Conservation (phyloP, 768 basidiomycete species). For the Sporobolomyces phaffii region DNA sequence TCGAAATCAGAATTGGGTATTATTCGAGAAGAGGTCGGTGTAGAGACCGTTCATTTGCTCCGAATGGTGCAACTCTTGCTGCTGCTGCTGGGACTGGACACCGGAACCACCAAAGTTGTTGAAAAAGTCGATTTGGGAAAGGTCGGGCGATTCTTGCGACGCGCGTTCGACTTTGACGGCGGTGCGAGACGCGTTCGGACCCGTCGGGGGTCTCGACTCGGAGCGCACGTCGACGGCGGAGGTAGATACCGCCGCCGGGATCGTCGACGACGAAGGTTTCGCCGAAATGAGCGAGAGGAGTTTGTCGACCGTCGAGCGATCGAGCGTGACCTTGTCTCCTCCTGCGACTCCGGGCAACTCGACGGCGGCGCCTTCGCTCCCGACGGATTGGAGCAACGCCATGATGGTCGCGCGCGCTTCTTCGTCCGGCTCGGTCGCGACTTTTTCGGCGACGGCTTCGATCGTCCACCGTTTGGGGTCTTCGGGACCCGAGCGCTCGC, state of each 20-base stretch:
- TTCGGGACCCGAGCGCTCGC: background rate
- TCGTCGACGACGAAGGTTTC: background rate
- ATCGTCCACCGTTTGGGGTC: background rate
- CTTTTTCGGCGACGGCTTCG: conserved; percentile 21
- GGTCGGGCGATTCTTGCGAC: conserved; percentile 1
- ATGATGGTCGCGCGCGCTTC: conserved; percentile 22
- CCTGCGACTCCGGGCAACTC: background rate
- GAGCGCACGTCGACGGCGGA: background rate
- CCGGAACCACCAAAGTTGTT: too few species aligned
- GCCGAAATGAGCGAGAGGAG: conserved; percentile 30
- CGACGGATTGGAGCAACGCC: conserved; percentile 23
- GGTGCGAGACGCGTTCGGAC: too few species aligned
- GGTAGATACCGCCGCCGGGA: background rate
- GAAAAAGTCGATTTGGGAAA: conserved; percentile 13
- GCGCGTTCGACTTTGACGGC: background rate
- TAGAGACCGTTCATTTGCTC: conserved; percentile 21
- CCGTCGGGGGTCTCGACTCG: too few species aligned
- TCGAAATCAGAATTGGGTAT: conserved; percentile 5
- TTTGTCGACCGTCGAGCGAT: conserved; percentile 29
- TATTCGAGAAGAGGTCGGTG: conserved; percentile 7
- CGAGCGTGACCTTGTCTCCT: conserved; percentile 25
- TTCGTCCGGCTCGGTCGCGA: conserved; percentile 24
- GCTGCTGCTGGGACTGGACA: background rate
- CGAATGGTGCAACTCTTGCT: background rate
- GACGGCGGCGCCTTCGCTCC: background rate